Evolutionary conservation across 768 basidiomycete species (phyloP), one percentile per base, ranked within the genome.

Genomic region (Kwoniella heveanensis): DNA sequence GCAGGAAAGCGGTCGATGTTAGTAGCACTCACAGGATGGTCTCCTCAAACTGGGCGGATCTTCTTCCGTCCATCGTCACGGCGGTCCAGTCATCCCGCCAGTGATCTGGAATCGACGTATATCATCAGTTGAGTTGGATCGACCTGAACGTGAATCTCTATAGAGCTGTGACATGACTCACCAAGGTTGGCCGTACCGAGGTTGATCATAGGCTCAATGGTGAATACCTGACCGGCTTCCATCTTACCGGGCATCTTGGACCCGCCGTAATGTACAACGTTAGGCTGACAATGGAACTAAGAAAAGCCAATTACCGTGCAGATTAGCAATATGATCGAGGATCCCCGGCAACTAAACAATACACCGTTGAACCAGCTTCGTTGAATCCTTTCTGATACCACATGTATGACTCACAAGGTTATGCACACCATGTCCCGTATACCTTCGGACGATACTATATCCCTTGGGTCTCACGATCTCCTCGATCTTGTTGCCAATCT

Each of bases 21-120:
- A 59, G 37, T 12, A 12, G 22, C 54, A 85, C 92, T 72, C 74
- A 94, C 93, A 99, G 80, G 36, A 99, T 82, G 0, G 95, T 97
- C 74, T 99, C 96, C 79, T 99, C 96, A 76, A 97, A 99, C 75
- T 99, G 96, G 1, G 96, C 96, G 64, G 91, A 93, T 60, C 85
- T 83, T 78, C 89, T 90, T 24, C 93, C 95, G 80, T 97, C 95
- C 13, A 85, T 80, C 4, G 96, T 99, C 22, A 89, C 91, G 1
- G 94, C 92, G 2, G 95, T 98, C 95, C 95, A 98, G 75, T 92
- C 88, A 79, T 95, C 92, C 30, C 89, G 88, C 93, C 93, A 80
- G 65, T 78, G 76, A 25, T 73, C 71, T 65, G 44, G 9, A 22
- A 27, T 2, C 2, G 13, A 32, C 7, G 26, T 13, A 59, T 10